Conservation (phyloP, 352 stramenopile genomes). For the Phytophthora pisi region DNA sequence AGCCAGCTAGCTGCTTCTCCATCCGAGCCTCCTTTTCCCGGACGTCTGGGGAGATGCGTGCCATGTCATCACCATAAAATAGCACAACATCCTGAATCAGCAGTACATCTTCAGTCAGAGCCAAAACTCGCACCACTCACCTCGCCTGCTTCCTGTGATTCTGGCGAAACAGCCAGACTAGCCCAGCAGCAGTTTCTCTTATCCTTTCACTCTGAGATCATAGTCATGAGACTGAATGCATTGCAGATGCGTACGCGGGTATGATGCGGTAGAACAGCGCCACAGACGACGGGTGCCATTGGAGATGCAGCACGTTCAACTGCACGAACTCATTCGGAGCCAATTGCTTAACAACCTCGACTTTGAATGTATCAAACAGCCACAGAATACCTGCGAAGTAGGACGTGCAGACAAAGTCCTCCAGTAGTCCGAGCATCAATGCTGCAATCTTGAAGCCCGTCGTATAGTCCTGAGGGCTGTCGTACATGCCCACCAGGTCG, state of each 20-base stretch:
- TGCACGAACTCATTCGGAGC: slow-evolving; percentile 24
- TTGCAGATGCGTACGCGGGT: slow-evolving; percentile 56
- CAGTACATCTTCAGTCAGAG: too few relatives aligned
- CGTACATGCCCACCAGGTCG: slow-evolving; percentile 30
- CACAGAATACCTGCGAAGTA: slow-evolving; percentile 33
- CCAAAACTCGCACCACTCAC: too few relatives aligned
- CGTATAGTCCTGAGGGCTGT: slow-evolving; percentile 19
- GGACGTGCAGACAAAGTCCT: slow-evolving; percentile 37
- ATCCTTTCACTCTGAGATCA: too few relatives aligned
- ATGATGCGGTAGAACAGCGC: slow-evolving; percentile 74
- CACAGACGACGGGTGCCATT: slow-evolving; percentile 88
- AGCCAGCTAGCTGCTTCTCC: too few relatives aligned
- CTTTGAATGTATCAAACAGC: slow-evolving; percentile 20
- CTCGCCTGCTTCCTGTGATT: too few relatives aligned
- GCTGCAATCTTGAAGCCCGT: slow-evolving; percentile 19
- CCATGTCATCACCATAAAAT: too few relatives aligned
- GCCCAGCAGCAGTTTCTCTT: too few relatives aligned
- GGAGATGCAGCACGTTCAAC: slow-evolving; percentile 75
- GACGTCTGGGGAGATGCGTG: too few relatives aligned
- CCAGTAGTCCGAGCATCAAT: slow-evolving; percentile 26
- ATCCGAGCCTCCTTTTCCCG: too few relatives aligned
- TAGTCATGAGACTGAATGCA: slow-evolving; percentile 51
- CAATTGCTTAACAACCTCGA: neutral
- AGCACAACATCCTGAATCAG: too few relatives aligned
- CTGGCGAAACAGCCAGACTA: too few relatives aligned